A percentile compares a stretch with the other conserved stretches of the same genome.
Conservation (phyloP, 208 protist species). For the Crithidia bombi region DNA sequence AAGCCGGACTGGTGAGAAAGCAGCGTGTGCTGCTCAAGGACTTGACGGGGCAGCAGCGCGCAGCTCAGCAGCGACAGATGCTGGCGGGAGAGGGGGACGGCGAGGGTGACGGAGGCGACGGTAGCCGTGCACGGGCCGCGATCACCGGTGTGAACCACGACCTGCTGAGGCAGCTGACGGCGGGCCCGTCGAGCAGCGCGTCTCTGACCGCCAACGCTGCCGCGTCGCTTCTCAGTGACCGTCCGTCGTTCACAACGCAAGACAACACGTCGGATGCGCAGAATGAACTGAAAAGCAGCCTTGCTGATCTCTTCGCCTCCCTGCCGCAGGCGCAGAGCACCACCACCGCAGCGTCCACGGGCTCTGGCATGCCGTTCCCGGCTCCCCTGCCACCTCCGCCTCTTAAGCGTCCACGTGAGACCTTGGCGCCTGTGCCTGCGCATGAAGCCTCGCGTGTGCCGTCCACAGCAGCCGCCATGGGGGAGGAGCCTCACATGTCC, state of each 20-base stretch:
- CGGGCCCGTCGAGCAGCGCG: constrained; percentile 8
- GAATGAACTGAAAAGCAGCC: constrained; percentile 23
- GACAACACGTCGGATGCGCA: constrained; percentile 19
- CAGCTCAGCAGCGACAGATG: constrained; percentile 31
- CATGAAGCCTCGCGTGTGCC: neutral
- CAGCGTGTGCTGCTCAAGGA: constrained; percentile 70
- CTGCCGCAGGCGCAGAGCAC: constrained; percentile 15
- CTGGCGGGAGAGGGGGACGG: constrained; percentile 10
- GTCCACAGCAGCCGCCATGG: neutral
- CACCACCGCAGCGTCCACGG: neutral
- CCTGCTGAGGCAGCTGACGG: constrained; percentile 33
- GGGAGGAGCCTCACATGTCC: no score
- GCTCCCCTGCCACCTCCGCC: constrained; percentile 8
- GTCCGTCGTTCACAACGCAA: neutral
- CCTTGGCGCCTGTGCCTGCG: neutral
- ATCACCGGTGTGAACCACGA: constrained; percentile 38
- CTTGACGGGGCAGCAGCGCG: constrained; percentile 36
- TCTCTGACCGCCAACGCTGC: neutral
- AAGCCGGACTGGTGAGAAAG: constrained; percentile 64
- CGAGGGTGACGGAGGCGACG: constrained; percentile 10
- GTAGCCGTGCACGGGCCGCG: constrained; percentile 24
- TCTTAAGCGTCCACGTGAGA: constrained; percentile 28
- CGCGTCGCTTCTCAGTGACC: neutral
- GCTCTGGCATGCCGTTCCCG: neutral
- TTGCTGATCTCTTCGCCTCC: constrained; percentile 29